phyloP scores from a whole-genome alignment of 768 basidiomycete species.

The Russula brevipes region DNA sequence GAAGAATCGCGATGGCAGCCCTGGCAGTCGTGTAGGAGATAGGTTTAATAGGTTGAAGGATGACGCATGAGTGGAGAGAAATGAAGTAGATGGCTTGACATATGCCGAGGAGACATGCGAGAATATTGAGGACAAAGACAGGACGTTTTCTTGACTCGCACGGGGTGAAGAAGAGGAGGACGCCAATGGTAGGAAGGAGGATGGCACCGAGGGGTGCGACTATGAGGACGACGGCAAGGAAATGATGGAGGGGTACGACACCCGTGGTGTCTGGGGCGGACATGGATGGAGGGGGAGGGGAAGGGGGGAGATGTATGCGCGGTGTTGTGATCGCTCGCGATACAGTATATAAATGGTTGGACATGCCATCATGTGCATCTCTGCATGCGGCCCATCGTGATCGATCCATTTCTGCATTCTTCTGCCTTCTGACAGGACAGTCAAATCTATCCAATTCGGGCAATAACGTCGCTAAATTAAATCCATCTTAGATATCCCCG shows the following conservation, averaged over 20 bases:
- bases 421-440: background rate
- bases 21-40: background rate
- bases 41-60: slow-evolving; percentile 8
- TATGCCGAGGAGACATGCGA: slow-evolving; percentile 23
- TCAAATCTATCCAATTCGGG: slow-evolving; percentile 5
- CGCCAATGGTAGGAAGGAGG: slow-evolving; percentile 18
- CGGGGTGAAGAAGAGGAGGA: slow-evolving; percentile 21
- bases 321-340: background rate
- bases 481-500: background rate
- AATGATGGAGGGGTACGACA: background rate
- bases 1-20: slow-evolving; percentile 6
- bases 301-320: background rate
- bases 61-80: slow-evolving; percentile 1
- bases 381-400: background rate
- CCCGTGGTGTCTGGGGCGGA: background rate
- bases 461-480: background rate
- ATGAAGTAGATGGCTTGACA: slow-evolving; percentile 16
- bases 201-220: slow-evolving; percentile 21
- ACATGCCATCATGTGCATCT: background rate
- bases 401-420: background rate
- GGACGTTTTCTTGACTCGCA: slow-evolving; percentile 17
- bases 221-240: slow-evolving; percentile 23
- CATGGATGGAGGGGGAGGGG: slow-evolving; percentile 8
- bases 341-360: background rate
- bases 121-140: slow-evolving; percentile 24